phyloP scores from a whole-genome alignment of 768 basidiomycete genomes.

The Auricularia heimuer region DNA sequence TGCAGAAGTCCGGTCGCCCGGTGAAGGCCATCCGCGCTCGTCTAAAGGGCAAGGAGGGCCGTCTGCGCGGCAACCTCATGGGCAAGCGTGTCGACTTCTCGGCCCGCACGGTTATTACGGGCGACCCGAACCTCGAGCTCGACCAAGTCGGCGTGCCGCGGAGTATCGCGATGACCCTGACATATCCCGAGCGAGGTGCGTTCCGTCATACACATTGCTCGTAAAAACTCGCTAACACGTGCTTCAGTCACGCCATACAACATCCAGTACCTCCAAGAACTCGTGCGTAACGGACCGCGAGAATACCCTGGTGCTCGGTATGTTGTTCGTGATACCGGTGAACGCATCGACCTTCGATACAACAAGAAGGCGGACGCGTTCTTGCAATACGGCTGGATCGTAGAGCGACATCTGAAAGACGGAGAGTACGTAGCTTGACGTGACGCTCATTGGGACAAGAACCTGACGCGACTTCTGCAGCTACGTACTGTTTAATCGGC shows the following conservation, averaged over 20 bases:
- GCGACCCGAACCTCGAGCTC: conserved; percentile 92
- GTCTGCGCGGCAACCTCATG: conserved; percentile 96
- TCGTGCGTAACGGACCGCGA: conserved; percentile 90
- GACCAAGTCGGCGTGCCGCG: conserved; percentile 96
- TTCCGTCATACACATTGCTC: conserved; percentile 36
- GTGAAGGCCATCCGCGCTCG: conserved; percentile 98
- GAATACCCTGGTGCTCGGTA: conserved; percentile 94
- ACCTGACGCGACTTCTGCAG: conserved; percentile 27
- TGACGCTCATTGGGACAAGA: conserved; percentile 1
- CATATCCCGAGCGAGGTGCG: conserved; percentile 73
- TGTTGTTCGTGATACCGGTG: conserved; percentile 93
- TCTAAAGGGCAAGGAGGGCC: conserved; percentile 97
- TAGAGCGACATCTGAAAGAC: conserved; percentile 94
- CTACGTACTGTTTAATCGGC: conserved; percentile 93
- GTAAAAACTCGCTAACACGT: conserved; percentile 18
- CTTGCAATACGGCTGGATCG: conserved; percentile 96
- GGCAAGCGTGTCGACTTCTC: conserved; percentile 99
- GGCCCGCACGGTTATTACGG: conserved; percentile 97
- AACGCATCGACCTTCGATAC: conserved; percentile 92
- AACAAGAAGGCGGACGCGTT: conserved; percentile 94
- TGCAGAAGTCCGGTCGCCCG: conserved; percentile 95
- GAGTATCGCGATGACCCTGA: conserved; percentile 95
- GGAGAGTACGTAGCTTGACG: conserved; percentile 72
- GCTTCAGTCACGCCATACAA: conserved; percentile 84
- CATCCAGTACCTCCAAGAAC: conserved; percentile 84